Base-by-base conservation (phyloP, 768 basidiomycete genomes). In the Lactarius pseudohatsudake region DNA sequence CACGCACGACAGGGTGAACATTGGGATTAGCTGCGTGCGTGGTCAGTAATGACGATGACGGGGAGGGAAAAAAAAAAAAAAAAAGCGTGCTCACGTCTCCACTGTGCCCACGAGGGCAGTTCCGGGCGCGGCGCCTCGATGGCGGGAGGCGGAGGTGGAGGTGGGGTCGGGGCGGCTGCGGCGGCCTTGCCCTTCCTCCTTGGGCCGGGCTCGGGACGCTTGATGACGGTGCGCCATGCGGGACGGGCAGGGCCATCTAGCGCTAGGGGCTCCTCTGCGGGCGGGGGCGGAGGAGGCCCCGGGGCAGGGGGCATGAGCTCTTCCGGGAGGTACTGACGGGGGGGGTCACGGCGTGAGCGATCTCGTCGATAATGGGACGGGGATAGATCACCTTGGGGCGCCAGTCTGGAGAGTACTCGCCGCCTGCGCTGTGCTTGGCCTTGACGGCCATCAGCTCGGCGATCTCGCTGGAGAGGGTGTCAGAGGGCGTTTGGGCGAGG, bases 371-470 rank as follows among this genome's bases (percentile, higher is more conserved):
- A 62, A 63, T 55, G 22, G 38, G 56, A 15, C 11, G n/a, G 20
- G 30, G 64, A 18, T 72, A 79, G 70, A 70, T 65, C 70, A 87
- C 89, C 71, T 81, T 81, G 26, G 86, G 87, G 57, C 78, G 78
- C 92, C 91, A 94, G 62, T 88, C 86, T 20, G 89, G 86, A 28
- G 85, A 80, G 73, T 87, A 93, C 70, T 92, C 90, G 28, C 91
- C 91, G 43, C 88, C 90, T 2, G 87, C 82, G 22, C 90, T 88
- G 74, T 91, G 88, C 75, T 94, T 93, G 22, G 91, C 86, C 74
- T 91, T 91, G 59, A 92, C 81, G 59, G 85, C 83, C 89, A 94
- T 89, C 66, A 94, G 80, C 74, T 91, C 90, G 30, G 91, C 87
- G 69, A 94, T 91, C 76, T 94, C 92, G 69, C 92, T 93, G 72